Percentiles rank a stretch among this genome's conserved stretches.
Conservation (phyloP, 2,329 filamentous ascomycete species). For the Nectriaceae sp. region DNA sequence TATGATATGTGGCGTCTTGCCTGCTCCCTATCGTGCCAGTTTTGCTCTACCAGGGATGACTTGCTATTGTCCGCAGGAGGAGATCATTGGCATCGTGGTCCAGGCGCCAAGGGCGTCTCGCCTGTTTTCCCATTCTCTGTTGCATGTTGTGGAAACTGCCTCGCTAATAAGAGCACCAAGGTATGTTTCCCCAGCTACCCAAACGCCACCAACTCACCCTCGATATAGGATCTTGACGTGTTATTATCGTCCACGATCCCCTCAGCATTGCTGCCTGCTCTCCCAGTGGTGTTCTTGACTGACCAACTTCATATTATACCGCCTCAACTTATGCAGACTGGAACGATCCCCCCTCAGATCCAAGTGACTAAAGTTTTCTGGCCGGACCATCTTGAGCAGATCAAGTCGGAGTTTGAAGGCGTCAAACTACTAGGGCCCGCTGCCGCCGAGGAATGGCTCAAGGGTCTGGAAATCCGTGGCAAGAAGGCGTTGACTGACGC, state of each 20-base stretch:
- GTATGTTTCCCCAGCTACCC: constrained; percentile 47
- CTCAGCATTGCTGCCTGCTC: constrained; percentile 64
- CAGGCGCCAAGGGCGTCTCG: constrained; percentile 60
- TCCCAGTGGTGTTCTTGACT: constrained; percentile 69
- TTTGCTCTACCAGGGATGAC: constrained; percentile 55
- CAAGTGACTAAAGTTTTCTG: constrained; percentile 68
- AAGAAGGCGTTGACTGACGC: constrained; percentile 61
- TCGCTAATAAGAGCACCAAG: constrained; percentile 62
- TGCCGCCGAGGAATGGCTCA: constrained; percentile 75
- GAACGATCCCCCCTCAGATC: constrained; percentile 46
- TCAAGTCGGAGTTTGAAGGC: constrained; percentile 63
- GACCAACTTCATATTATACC: constrained; percentile 61
- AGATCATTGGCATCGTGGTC: constrained; percentile 60
- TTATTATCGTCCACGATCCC: constrained; percentile 62
- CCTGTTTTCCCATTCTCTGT: constrained; percentile 73
- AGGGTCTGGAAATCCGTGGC: constrained; percentile 68
- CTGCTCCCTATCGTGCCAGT: constrained; percentile 65
- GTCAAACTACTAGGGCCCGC: constrained; percentile 68
- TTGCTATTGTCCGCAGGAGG: constrained; percentile 20
- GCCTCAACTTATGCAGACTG: constrained; percentile 54
- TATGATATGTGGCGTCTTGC: constrained; percentile 76
- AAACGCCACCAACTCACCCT: constrained; percentile 26
- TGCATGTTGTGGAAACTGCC: constrained; percentile 66
- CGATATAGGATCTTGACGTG: constrained; percentile 67
- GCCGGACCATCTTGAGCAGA: constrained; percentile 60